These are phyloP conservation scores for Pseudogymnoascus sp. DNA, from an alignment of 2,329 filamentous ascomycete species.

Conservation along the genomic window DNA sequence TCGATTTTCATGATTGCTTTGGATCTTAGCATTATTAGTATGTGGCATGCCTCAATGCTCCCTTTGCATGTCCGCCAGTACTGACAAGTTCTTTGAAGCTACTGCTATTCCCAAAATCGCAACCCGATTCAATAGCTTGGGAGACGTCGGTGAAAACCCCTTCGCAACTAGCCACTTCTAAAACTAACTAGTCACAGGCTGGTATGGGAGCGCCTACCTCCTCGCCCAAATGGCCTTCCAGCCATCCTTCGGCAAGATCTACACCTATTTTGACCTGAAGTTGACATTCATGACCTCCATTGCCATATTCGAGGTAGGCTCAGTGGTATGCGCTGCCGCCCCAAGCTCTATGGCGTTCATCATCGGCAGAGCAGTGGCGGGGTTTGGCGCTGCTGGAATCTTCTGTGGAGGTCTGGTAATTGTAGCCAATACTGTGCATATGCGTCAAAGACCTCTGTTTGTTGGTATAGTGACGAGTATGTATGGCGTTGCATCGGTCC, in stretches of 20 bases:
- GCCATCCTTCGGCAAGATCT: constrained; percentile 20
- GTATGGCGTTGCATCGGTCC: constrained; percentile 20
- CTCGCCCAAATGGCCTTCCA: constrained; percentile 24
- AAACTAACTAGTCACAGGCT: constrained; percentile 15
- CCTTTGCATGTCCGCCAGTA: too few species aligned
- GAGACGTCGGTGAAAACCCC: constrained; percentile 12
- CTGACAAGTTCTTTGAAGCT: neutral
- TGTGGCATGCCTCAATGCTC: neutral
- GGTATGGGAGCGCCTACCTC: constrained; percentile 32
- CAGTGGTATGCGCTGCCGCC: constrained; percentile 23
- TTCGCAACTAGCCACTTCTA: neutral
- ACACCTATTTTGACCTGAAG: constrained; percentile 24
- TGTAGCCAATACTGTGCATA: constrained; percentile 20
- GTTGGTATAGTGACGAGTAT: constrained; percentile 18
- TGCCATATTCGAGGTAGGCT: constrained; percentile 26
- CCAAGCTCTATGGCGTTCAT: constrained; percentile 25
- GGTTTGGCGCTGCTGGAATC: constrained; percentile 23
- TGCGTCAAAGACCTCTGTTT: constrained; percentile 17
- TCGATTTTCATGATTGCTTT: constrained; percentile 36
- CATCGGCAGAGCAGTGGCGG: constrained; percentile 26
- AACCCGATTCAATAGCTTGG: constrained; percentile 18
- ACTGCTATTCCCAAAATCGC: constrained; percentile 18
- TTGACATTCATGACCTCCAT: constrained; percentile 21
- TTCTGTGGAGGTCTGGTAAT: constrained; percentile 27
- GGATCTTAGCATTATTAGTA: constrained; percentile 23